Conservation (phyloP, 306 rosid genomes). For the Lotus japonicus region DNA sequence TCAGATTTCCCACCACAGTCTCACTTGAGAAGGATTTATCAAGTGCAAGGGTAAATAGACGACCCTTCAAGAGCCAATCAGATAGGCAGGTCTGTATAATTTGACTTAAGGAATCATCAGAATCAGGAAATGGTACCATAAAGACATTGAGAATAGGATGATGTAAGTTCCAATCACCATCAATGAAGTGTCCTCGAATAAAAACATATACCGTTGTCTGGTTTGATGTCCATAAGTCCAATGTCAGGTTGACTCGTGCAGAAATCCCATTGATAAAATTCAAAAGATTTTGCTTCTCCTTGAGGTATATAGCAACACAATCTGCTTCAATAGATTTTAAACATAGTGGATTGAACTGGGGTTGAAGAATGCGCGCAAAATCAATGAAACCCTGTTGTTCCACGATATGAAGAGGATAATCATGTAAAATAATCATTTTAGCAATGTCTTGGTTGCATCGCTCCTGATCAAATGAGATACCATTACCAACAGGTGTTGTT, state of each 20-base stretch:
- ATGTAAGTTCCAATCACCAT: conserved; percentile 68
- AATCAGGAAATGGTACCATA: conserved; percentile 54
- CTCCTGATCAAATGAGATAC: conserved; percentile 55
- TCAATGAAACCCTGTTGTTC: conserved; percentile 69
- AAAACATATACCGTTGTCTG: conserved; percentile 59
- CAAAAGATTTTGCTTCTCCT: conserved; percentile 60
- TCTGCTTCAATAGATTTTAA: conserved; percentile 44
- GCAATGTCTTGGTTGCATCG: conserved; percentile 61
- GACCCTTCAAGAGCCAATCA: conserved; percentile 76
- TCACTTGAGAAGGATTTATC: conserved; percentile 63
- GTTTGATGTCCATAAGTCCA: conserved; percentile 72
- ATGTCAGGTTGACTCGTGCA: conserved; percentile 69
- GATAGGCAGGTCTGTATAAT: conserved; percentile 57
- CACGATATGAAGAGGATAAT: conserved; percentile 80
- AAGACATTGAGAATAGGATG: conserved; percentile 66
- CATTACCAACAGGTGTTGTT: conserved; percentile 35
- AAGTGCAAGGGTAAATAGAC: conserved; percentile 51
- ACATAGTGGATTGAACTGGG: conserved; percentile 52
- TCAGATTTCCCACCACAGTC: conserved; percentile 47
- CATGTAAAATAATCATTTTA: conserved; percentile 78
- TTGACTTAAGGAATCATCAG: conserved; percentile 49
- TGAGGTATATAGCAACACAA: conserved; percentile 47
- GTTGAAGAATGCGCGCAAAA: conserved; percentile 62
- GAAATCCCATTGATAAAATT: conserved; percentile 57
- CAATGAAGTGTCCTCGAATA: conserved; percentile 80